Percentiles rank a stretch among this genome's conserved stretches.
These are phyloP conservation scores for Juncus effusus DNA, from an alignment of 176 grass and related monocot species.

Conservation along the genomic window DNA sequence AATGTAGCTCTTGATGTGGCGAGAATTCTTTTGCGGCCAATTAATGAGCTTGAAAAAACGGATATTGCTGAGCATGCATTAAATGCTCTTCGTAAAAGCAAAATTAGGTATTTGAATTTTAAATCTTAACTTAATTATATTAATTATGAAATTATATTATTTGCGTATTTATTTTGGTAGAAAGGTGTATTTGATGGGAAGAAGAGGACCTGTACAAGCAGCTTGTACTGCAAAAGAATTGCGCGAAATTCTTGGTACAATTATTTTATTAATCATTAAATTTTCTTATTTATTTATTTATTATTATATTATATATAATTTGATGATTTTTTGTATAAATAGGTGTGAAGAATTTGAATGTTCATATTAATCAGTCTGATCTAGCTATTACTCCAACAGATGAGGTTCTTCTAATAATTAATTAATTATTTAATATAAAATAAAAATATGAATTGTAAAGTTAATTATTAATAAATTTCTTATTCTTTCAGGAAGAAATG, in stretches of 20 bases:
- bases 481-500: slow-evolving; percentile 63
- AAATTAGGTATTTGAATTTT: slow-evolving; percentile 50
- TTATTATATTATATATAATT: neutral
- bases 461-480: slow-evolving; percentile 19
- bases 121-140: neutral
- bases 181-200: slow-evolving; percentile 86
- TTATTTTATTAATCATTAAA: slow-evolving; percentile 16
- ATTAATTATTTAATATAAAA: slow-evolving; percentile 3
- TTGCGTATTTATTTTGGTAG: slow-evolving; percentile 33
- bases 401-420: slow-evolving; percentile 46
- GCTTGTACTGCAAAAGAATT: slow-evolving; percentile 91
- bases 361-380: slow-evolving; percentile 58
- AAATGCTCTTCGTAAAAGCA: slow-evolving; percentile 52
- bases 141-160: no score
- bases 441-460: neutral
- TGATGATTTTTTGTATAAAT: slow-evolving; percentile 17
- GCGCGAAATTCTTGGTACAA: slow-evolving; percentile 77
- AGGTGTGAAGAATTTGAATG: slow-evolving; percentile 68
- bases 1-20: slow-evolving; percentile 98
- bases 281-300: neutral
- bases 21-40: slow-evolving; percentile 68
- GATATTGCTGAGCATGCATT: slow-evolving; percentile 88
- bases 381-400: slow-evolving; percentile 46
- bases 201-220: slow-evolving; percentile 78
- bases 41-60: slow-evolving; percentile 63